Evolutionary conservation across 139 green algal species (phyloP).

Genomic region (Coelastrella sp.): DNA sequence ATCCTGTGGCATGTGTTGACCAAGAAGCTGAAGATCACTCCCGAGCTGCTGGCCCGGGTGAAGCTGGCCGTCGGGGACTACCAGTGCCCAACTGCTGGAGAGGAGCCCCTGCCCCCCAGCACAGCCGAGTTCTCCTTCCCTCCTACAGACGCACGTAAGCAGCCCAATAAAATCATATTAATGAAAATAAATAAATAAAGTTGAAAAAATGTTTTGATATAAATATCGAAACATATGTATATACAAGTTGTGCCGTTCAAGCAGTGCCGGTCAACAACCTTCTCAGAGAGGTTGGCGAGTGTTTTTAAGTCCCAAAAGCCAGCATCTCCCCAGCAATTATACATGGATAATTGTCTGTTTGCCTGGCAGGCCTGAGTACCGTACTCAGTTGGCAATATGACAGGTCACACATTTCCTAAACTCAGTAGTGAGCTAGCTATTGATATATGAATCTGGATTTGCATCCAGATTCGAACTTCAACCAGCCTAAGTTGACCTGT

Average conservation of each 20-base stretch:
- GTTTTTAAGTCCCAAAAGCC: neutral
- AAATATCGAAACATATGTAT: no score
- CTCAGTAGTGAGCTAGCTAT: no score
- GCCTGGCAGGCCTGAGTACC: no score
- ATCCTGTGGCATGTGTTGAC: conserved; percentile 71
- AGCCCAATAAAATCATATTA: neutral
- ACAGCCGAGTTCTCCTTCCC: neutral
- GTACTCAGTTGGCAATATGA: no score
- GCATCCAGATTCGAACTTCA: no score
- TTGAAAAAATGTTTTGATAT: neutral
- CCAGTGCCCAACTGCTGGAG: neutral
- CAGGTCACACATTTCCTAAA: no score
- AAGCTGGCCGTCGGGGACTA: conserved; percentile 2
- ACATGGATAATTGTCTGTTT: no score
- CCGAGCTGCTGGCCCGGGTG: neutral
- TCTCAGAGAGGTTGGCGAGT: neutral
- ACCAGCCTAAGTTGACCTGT: no score
- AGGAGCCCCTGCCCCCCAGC: neutral
- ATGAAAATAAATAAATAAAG: neutral
- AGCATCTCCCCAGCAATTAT: no score
- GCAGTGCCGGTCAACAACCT: neutral
- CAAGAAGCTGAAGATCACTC: conserved; percentile 40
- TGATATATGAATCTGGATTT: no score
- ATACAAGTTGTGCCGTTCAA: neutral
- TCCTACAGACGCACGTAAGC: neutral